Base-by-base conservation (phyloP, 2,329 filamentous ascomycete genomes). In the Stemphylium lycopersici region DNA sequence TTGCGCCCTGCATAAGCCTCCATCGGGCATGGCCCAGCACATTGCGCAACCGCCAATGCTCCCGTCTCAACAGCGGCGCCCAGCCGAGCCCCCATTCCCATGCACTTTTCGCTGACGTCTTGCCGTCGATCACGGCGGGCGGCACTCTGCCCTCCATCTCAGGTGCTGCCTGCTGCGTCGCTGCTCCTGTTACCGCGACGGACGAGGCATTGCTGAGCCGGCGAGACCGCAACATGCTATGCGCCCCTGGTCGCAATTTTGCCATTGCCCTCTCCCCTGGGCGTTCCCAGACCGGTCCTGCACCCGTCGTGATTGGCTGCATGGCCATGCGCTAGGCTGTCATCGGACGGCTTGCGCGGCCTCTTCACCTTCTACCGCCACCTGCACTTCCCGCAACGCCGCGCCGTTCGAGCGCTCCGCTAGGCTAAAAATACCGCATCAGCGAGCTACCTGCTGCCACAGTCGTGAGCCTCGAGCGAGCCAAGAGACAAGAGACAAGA, bases 1-100 rank as follows among this genome's bases (percentile, higher is more conserved):
- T 40, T 40, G 38, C 38, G 37, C 61, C 48, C 54, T 62, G 60
- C 65, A 67, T 64, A 37, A 45, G 42, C 56, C 54, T 62, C 55
- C 61, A 67, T 62, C 24, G 37, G 53, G 42, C 47, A 61, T 61
- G 58, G 51, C 56, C 40, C 50, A 58, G 51, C 42, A 34, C 45
- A 49, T 51, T 56, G 51, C 44, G 55, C 61, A 57, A 55, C 46
- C 46, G 46, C 52, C 40, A 42, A 40, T 46, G 40, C 33, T 33
- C 45, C 51, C 33, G 51, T 33, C 51, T 49, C 50, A 53, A 53
- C 37, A 52, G 46, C 48, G 48, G 46, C 49, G 48, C 22, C 26
- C 26, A 15, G 36, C 46, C 34, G 26, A 38, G 31, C 40, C 31
- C 31, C 41, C 41, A 22, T 38, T 15, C 11, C 15, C 15, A 33